Percentiles rank a stretch among this genome's conserved stretches.
phyloP scores from a whole-genome alignment of 148 eudicot genomes.

The Silene uniflora region DNA sequence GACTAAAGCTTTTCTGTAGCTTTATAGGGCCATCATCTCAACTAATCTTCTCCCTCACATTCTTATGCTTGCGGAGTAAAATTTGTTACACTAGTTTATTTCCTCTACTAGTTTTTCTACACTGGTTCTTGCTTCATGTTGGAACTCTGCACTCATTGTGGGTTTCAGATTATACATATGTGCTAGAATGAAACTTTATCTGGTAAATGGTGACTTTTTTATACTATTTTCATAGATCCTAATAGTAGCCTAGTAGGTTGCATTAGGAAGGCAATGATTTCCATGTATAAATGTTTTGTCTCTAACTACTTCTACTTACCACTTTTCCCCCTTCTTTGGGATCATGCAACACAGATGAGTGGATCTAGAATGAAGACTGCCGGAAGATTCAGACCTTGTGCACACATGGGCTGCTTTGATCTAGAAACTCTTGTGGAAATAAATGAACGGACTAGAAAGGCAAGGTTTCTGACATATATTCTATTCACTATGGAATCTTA shows the following conservation, averaged over 20 bases:
- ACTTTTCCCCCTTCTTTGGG: not conserved
- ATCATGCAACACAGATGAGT: constrained; percentile 59
- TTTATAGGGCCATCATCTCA: not conserved
- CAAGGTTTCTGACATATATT: constrained; percentile 30
- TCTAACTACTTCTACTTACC: not conserved
- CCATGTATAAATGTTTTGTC: not conserved
- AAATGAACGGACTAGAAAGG: constrained; percentile 92
- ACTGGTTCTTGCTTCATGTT: not conserved
- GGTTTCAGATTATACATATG: not conserved
- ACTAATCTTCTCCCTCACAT: not conserved
- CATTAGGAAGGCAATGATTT: not conserved
- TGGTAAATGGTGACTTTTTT: not conserved
- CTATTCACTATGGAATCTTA: not conserved
- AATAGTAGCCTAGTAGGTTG: not conserved
- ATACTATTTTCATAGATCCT: not conserved
- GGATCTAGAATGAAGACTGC: constrained; percentile 93
- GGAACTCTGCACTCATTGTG: not conserved
- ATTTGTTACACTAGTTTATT: not conserved
- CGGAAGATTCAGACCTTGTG: constrained; percentile 90
- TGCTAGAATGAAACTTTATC: not conserved
- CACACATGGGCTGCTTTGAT: constrained; percentile 98
- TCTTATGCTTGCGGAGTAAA: too few species aligned
- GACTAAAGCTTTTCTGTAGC: not conserved
- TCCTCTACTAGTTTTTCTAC: not conserved
- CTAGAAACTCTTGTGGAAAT: constrained; percentile 76